Evolutionary conservation across 2,329 filamentous ascomycete species (phyloP), one percentile per base, ranked within the genome.

Genomic region (Nemania bipapillata): DNA sequence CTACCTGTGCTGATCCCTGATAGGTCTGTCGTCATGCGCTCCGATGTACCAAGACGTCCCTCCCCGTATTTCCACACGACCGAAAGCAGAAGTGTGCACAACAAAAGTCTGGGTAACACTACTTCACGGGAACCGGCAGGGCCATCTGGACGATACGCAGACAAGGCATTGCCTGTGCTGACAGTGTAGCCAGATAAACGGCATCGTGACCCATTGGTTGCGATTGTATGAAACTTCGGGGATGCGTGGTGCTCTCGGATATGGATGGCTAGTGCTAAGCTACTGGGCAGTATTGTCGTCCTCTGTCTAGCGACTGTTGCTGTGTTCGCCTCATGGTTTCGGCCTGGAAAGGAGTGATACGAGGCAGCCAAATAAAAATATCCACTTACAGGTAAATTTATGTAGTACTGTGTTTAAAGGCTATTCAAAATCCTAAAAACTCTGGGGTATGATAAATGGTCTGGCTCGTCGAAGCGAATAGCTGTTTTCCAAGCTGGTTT

Each of bases 1-100:
- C 76, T 78, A 76, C 72, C 66, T 65, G 69, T 69, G 72, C 69
- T 59, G 58, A 62, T 64, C 64, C 72, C 66, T 77, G 73, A 76
- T 76, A 78, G 75, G 74, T 63, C 63, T 59, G 53, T 42, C 62
- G 68, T 73, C 72, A 72, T 75, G 71, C 74, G 73, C 26, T 74
- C 71, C 74, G 71, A 70, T 70, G 63, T 65, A 71, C 60, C 63
- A 56, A 62, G 63, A 65, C 47, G 20, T 50, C 47, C 47, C 62
- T 28, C 58, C 63, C 58, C 54, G 45, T 40, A 55, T 47, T 70
- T 60, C 53, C 66, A 60, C 64, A 61, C 54, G 40, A 35, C 57
- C 49, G 28, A 61, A 54, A 62, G 55, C 59, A 58, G 66, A 45
- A 45, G 50, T 37, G 40, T 32, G 47, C 58, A 30, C 40, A 52